These are phyloP conservation scores for Xerocomus spinulosus DNA, from an alignment of 768 basidiomycete genomes.

Conservation along the genomic window DNA sequence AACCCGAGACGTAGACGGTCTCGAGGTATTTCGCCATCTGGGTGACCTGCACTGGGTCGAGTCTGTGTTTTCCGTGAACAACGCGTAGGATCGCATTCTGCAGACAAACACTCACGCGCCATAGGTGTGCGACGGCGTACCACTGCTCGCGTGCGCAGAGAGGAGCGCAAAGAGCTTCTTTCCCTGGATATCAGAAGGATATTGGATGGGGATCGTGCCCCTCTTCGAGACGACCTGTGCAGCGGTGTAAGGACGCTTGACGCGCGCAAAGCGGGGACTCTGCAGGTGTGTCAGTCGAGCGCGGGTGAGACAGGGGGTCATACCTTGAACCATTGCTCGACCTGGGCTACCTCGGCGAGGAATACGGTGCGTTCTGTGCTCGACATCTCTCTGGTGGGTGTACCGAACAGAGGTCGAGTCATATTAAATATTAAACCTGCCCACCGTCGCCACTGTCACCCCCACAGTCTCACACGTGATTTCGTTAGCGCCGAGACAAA, in stretches of 20 bases:
- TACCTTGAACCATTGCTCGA: slow-evolving; percentile 94
- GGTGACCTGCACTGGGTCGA: slow-evolving; percentile 96
- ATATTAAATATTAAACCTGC: slow-evolving; percentile 25
- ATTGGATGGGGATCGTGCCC: slow-evolving; percentile 78
- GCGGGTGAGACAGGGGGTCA: slow-evolving; percentile 18
- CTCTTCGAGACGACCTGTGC: slow-evolving; percentile 92
- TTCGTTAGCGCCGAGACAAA: too few species aligned
- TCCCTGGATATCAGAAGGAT: slow-evolving; percentile 79
- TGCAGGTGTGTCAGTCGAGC: slow-evolving; percentile 27
- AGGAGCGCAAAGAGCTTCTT: slow-evolving; percentile 84
- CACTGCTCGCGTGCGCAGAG: slow-evolving; percentile 66
- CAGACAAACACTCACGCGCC: slow-evolving; percentile 75
- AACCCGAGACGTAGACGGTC: slow-evolving; percentile 97
- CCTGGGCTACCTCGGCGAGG: slow-evolving; percentile 73
- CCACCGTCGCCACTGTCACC: too few species aligned
- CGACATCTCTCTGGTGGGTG: too few species aligned
- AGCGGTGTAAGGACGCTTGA: slow-evolving; percentile 90
- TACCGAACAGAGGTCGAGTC: slow-evolving; percentile 5
- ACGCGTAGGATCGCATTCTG: not conserved
- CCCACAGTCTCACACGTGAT: slow-evolving; percentile 21
- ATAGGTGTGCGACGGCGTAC: slow-evolving; percentile 91
- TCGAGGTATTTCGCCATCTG: slow-evolving; percentile 99
- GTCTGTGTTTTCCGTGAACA: slow-evolving; percentile 42
- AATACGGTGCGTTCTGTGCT: slow-evolving; percentile 61
- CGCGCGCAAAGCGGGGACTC: slow-evolving; percentile 82